These are phyloP conservation scores for Modicella reniformis DNA, from an alignment of 371 early-diverging fungal genomes.

Conservation along the genomic window DNA sequence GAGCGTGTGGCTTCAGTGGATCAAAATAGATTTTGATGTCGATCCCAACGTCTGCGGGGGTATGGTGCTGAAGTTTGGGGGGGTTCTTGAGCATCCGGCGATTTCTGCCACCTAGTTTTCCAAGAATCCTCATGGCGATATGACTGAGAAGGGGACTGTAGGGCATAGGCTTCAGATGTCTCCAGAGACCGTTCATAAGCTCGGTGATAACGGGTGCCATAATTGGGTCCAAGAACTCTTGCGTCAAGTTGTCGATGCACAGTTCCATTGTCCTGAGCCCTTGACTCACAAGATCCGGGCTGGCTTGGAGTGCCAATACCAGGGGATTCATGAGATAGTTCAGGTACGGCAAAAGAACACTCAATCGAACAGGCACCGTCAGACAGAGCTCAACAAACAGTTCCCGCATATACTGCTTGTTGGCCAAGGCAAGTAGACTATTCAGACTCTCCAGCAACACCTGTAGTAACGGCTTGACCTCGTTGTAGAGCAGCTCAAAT, in stretches of 20 bases:
- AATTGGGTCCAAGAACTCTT: slow-evolving; percentile 96
- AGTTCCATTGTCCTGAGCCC: slow-evolving; percentile 96
- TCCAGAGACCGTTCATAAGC: slow-evolving; percentile 92
- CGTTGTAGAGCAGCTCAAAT: slow-evolving; percentile 79
- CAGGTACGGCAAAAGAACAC: slow-evolving; percentile 93
- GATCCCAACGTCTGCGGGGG: slow-evolving; percentile 68
- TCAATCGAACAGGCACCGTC: slow-evolving; percentile 96
- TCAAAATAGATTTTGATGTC: slow-evolving; percentile 74
- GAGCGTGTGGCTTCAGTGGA: slow-evolving; percentile 61
- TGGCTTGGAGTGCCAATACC: slow-evolving; percentile 91
- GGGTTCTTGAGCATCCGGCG: slow-evolving; percentile 80
- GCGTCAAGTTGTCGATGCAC: slow-evolving; percentile 97
- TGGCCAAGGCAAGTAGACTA: slow-evolving; percentile 79
- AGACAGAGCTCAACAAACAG: slow-evolving; percentile 90
- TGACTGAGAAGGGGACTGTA: slow-evolving; percentile 85
- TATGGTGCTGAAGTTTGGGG: slow-evolving; percentile 63
- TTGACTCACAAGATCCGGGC: slow-evolving; percentile 92
- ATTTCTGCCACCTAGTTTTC: slow-evolving; percentile 95
- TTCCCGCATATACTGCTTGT: slow-evolving; percentile 87
- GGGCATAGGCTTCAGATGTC: slow-evolving; percentile 86
- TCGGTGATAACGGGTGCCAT: slow-evolving; percentile 93
- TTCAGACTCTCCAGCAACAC: slow-evolving; percentile 91
- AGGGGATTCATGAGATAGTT: slow-evolving; percentile 96
- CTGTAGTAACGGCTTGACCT: slow-evolving; percentile 92
- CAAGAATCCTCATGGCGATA: slow-evolving; percentile 92